Evolutionary conservation across 208 protist genomes (phyloP), one percentile per base, ranked within the genome.

Genomic region (Leptomonas seymouri): DNA sequence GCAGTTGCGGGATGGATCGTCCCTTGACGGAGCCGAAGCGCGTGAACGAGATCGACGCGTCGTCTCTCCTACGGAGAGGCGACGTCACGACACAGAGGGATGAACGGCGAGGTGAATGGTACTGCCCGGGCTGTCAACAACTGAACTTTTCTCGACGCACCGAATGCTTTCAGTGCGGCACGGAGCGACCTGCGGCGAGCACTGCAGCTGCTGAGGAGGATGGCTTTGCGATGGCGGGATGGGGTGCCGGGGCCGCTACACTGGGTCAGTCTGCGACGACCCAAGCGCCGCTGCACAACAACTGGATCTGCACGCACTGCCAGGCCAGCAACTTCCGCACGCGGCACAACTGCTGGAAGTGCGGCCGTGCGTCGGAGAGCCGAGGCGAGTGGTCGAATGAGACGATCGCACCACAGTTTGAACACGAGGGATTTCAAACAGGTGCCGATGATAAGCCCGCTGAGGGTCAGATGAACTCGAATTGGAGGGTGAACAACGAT

Each of bases 311-410:
- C 57, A 21, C 71, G 18, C 72, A 86, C 28, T 96, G 91, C 59
- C 79, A 88, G 31, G 73, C 91, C 0, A 91, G 86, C 67, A 96
- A 96, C 74, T 96, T 96, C 75, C 84, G 91, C 30, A 96, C 91
- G 18, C 86, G 91, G 25, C 60, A 63, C 36, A 73, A 67, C 53
- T 96, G 91, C 67, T 96, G 91, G 91, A 89, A 96, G 72, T 96
- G 91, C 56, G 84, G 81, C 2, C 55, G 67, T 28, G 59, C 76
- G 51, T 85, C 82, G 16, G 74, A 70, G 44, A 62, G 70, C 5
- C 68, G 62, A 6, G 51, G 71, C 5, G 74, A 74, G 20, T 74
- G 71, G 68, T 62, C 51, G 34, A 45, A 41, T 1, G 67, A 81
- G 18, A 45, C 67, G 20, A 48, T 36, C 21, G 42, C 76, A 14